Evolutionary conservation across 306 rosid species (phyloP).

Genomic region (Chamaecrista fasciculata): DNA sequence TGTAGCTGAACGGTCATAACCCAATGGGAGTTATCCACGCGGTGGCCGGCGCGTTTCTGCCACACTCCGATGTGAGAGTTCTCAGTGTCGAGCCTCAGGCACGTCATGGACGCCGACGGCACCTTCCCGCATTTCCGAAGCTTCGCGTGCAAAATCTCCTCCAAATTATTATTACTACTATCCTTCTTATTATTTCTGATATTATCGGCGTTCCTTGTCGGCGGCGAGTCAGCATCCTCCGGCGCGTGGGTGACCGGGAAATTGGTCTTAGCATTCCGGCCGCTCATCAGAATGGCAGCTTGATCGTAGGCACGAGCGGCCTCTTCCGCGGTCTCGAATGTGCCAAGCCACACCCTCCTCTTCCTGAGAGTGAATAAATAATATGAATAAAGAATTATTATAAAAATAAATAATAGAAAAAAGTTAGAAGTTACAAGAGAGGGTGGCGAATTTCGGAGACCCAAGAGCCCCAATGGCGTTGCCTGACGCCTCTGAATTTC

Average conservation of each 20-base stretch:
- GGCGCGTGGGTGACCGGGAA: conserved; percentile 57
- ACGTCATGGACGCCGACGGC: conserved; percentile 84
- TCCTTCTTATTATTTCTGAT: too few species aligned
- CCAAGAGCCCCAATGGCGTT: conserved; percentile 99
- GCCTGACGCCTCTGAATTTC: conserved; percentile 99
- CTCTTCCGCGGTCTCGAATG: conserved; percentile 96
- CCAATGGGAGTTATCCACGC: conserved; percentile 67
- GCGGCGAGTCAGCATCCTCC: conserved; percentile 33
- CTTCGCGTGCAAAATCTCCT: conserved; percentile 80
- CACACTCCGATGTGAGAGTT: conserved; percentile 84
- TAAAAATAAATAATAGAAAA: neutral
- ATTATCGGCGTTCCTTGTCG: too few species aligned
- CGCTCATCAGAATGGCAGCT: conserved; percentile 93
- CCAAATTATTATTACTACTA: too few species aligned
- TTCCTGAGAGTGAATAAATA: conserved; percentile 40
- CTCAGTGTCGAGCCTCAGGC: conserved; percentile 85
- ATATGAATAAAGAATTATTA: neutral
- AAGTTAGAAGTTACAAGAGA: conserved; percentile 56
- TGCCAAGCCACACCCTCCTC: conserved; percentile 99
- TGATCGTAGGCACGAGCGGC: conserved; percentile 98
- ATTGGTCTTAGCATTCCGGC: conserved; percentile 91
- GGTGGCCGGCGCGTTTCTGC: conserved; percentile 76
- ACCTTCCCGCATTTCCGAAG: conserved; percentile 68
- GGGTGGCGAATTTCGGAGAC: conserved; percentile 99
- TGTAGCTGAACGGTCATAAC: conserved; percentile 61